These are phyloP conservation scores for Nevesoporus exiguus DNA, from an alignment of 768 basidiomycete species.

Conservation along the genomic window DNA sequence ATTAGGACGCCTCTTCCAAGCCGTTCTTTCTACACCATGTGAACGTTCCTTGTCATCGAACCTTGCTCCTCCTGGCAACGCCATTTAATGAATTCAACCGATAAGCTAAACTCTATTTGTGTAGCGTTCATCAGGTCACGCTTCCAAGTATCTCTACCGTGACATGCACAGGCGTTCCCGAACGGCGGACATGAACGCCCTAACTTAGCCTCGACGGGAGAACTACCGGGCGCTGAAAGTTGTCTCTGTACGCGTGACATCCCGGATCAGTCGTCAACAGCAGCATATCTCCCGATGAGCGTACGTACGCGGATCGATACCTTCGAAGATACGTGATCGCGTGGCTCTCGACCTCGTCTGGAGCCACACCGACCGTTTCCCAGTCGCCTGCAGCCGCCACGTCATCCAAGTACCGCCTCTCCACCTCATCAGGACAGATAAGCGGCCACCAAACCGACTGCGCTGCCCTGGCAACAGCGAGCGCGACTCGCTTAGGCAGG, in stretches of 20 bases:
- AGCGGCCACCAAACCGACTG: conserved; percentile 88
- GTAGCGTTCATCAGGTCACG: conserved; percentile 15
- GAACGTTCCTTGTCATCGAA: conserved; percentile 13
- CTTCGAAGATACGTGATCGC: conserved; percentile 89
- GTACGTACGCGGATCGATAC: conserved; percentile 82
- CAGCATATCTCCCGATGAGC: conserved; percentile 2
- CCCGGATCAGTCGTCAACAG: conserved; percentile 10
- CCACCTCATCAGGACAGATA: conserved; percentile 86
- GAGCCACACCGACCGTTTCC: conserved; percentile 76
- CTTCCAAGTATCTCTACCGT: conserved; percentile 9
- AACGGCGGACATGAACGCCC: conserved; percentile 28
- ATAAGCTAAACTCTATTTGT: conserved; percentile 24
- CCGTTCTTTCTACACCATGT: conserved; percentile 18
- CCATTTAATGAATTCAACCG: conserved; percentile 20
- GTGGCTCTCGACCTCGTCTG: conserved; percentile 81
- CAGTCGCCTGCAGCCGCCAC: conserved; percentile 71
- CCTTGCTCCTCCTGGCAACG: conserved; percentile 31
- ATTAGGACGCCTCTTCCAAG: conserved; percentile 23
- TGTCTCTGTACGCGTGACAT: conserved; percentile 42
- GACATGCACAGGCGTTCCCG: conserved; percentile 27
- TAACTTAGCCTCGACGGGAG: conserved; percentile 51
- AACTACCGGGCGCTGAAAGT: conserved; percentile 64
- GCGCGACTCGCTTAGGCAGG: conserved; percentile 71
- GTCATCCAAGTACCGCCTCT: conserved; percentile 85
- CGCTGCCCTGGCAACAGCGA: conserved; percentile 56